These are phyloP conservation scores for Ogataea corticis DNA, from an alignment of 805 yeast species.

Conservation along the genomic window DNA sequence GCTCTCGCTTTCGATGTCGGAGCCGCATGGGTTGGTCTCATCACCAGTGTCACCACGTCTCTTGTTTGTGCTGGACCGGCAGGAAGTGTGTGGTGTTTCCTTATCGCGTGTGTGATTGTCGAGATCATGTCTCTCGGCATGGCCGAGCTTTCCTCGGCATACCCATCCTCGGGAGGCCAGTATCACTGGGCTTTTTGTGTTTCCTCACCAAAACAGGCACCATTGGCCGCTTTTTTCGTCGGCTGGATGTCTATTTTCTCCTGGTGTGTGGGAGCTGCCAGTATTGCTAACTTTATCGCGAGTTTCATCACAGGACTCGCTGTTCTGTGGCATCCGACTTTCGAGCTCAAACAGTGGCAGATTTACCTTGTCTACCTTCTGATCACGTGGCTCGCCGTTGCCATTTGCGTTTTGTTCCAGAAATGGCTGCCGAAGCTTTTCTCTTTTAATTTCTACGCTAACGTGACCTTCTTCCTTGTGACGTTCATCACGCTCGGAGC, in stretches of 20 bases:
- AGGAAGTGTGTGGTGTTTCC: conserved; percentile 25
- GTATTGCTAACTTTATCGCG: conserved; percentile 17
- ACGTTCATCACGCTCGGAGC: conserved; percentile 25
- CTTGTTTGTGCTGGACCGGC: conserved; percentile 16
- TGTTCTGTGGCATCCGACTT: conserved; percentile 13
- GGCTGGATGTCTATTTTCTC: conserved; percentile 26
- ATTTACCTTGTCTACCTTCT: conserved; percentile 15
- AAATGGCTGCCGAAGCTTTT: conserved; percentile 13
- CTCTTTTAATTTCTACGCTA: conserved; percentile 25
- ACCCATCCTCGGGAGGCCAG: conserved; percentile 36
- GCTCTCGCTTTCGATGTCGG: conserved; percentile 15
- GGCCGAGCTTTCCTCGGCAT: conserved; percentile 41
- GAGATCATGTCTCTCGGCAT: conserved; percentile 55
- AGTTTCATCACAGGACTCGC: conserved; percentile 14
- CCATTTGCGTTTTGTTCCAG: conserved; percentile 18
- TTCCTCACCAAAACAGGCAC: conserved; percentile 25
- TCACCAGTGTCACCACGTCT: conserved; percentile 14
- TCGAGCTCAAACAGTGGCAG: conserved; percentile 16
- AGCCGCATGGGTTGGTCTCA: conserved; percentile 17
- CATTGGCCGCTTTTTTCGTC: conserved; percentile 25
- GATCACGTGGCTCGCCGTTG: conserved; percentile 19
- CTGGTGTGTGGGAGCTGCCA: conserved; percentile 26
- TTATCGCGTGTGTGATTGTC: conserved; percentile 49
- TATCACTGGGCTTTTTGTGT: conserved; percentile 34
- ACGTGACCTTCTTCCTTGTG: conserved; percentile 26